Base-by-base conservation (phyloP, 1,284 basidiomycete genomes). In the Fomitopsis schrenkii region DNA sequence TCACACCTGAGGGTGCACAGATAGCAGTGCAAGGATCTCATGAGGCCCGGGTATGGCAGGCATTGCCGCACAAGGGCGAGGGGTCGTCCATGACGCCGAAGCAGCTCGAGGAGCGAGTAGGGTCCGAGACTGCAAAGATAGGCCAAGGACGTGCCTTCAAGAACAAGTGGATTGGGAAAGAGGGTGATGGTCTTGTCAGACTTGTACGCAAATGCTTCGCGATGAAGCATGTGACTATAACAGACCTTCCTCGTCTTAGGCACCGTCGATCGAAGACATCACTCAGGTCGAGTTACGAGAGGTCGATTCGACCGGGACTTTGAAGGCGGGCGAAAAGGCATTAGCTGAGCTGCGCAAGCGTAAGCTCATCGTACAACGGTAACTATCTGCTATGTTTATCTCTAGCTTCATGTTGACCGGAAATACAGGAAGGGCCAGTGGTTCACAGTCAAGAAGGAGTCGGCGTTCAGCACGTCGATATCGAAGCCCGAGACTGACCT, bases 401-500 rank as follows among this genome's bases (percentile, higher is more conserved):
- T 55, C 60, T 28, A 42, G 55, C 62, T 62, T 0, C 62, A 57
- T 60, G 35, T 42, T 63, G 53, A 58, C 40, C 56, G 50, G 30
- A 60, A 59, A 56, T 64, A 14, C 69, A 96, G 94, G 77, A 99
- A 98, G 80, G 88, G 91, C 5, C 91, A 98, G 74, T 98, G 95
- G 89, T 99, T 97, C 80, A 86, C 88, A 17, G 90, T 97, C 26
- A 77, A 81, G 33, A 98, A 97, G 76, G 97, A 97, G 1, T 69
- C 87, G 3, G 82, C 88, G 61, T 99, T 98, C 80, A 93, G 93
- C 71, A 94, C 93, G 4, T 95, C 93, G 17, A 91, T 93, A n/a
- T 89, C 91, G 59, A 98, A 97, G 77, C 91, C 90, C n/a, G 97
- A 99, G 77, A 99, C 97, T 12, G 97, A 99, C 78, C 80, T 99